These are phyloP conservation scores for Candida sonorensis DNA, from an alignment of 805 yeast species.

Conservation along the genomic window DNA sequence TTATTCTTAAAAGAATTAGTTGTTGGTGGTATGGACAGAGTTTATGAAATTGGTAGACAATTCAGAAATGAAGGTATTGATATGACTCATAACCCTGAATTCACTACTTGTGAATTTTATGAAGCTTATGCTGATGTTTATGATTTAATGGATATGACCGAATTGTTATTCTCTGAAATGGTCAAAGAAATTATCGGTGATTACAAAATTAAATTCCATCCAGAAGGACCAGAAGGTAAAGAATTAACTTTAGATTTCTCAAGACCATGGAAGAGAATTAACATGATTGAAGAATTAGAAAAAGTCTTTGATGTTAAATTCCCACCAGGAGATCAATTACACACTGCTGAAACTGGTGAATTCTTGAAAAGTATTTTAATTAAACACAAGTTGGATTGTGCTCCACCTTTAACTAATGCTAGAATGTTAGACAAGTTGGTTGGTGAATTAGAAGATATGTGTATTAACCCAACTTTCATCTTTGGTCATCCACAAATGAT, in stretches of 20 bases:
- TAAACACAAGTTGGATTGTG: conserved; percentile 79
- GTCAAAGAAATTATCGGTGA: conserved; percentile 91
- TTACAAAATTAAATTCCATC: conserved; percentile 83
- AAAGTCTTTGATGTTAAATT: conserved; percentile 77
- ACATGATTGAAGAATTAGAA: conserved; percentile 95
- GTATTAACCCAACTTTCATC: conserved; percentile 95
- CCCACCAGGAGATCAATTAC: conserved; percentile 94
- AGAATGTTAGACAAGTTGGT: conserved; percentile 98
- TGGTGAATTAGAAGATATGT: conserved; percentile 91
- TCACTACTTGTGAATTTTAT: conserved; percentile 97
- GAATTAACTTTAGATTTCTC: conserved; percentile 76
- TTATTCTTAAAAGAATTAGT: conserved; percentile 92
- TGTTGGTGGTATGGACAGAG: conserved; percentile 97
- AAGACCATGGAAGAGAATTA: conserved; percentile 98
- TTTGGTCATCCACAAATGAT: conserved; percentile 99
- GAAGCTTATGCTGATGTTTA: conserved; percentile 97
- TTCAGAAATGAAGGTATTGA: conserved; percentile 99
- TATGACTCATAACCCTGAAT: conserved; percentile 98
- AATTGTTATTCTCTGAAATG: conserved; percentile 90
- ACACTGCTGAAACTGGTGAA: conserved; percentile 87
- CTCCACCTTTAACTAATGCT: conserved; percentile 89
- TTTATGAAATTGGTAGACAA: conserved; percentile 97
- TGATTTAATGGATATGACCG: conserved; percentile 94
- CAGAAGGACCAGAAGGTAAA: conserved; percentile 86
- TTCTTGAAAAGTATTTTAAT: conserved; percentile 77